Base-by-base conservation (phyloP, 2,329 filamentous ascomycete species). In the Scedosporium aurantiacum region DNA sequence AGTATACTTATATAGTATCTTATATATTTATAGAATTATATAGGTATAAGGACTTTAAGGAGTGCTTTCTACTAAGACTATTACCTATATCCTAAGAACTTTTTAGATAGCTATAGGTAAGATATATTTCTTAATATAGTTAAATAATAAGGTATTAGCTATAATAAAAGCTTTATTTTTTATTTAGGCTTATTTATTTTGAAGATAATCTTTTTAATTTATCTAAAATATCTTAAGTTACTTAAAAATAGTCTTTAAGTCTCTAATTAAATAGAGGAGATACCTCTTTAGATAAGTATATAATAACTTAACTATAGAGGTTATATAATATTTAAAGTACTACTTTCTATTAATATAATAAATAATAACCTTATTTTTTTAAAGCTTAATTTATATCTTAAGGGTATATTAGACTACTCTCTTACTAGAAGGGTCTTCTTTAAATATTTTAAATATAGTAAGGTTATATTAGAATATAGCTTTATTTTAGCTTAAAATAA, bases 281-380 rank as follows among this genome's bases (percentile, higher is more conserved):
- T 54, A 54, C 10, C 23, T 54, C 16, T 54, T 54, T 7, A 54
- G 37, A 41, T 41, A 41, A 41, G 37, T 7, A 41, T 41, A 41
- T 6, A 16, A 7, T 41, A 41, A 41, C n/a, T 25, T 54, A 54
- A 4, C 10, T 12, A 21, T 18, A 54, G 23, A 54, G 6, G 18
- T 54, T 7, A 54, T 54, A 54, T 54, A 54, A 54, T 54, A 54
- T 54, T n/a, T 54, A 54, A 54, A 54, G 18, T 54, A 54, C 23
- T 54, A 54, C 18, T 54, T 54, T 7, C 18, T 7, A 8, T 54
- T 54, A 54, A 18, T 54, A 18, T 25, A 18, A 8, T 7, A 54
- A 18, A 8, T 25, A 18, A 54, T 54, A 54, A 18, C 18, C 47
- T 25, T 54, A 6, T 54, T 8, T 8, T 54, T 18, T 54, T 54